Evolutionary conservation across 257 asterid species (phyloP), one percentile per base, ranked within the genome.

Genomic region (Solanum appendiculatum): DNA sequence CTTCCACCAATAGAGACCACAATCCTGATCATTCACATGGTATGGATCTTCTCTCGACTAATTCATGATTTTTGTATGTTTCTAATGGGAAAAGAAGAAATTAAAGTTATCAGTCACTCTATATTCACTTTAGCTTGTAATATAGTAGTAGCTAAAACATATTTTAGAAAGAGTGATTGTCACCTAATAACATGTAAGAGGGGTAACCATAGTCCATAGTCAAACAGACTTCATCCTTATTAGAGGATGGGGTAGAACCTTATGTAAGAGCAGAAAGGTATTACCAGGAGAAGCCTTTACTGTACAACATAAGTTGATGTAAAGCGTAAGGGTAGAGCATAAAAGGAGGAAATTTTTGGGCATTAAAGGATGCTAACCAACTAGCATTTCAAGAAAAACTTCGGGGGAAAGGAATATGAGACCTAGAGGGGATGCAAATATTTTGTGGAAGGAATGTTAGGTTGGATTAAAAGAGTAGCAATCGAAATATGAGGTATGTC

Each of bases 1-100:
- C 99, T 90, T 93, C 98, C 85, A 92, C 92, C 86, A 84, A 85
- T 88, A 88, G 97, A 91, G 96, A 95, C 85, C 80, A 88, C 82
- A 84, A 86, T 40, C 92, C 91, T 85, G 92, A 92, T 90, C 91
- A 90, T 89, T 95, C 98, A 90, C 98, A 93, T 83, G 99, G 99
- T 96, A 96, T 86, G 83, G 83, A 82, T 89, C 86, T 87, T 48
- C 89, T 89, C 82, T 78, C 40, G 66, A 58, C 80, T 87, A 89
- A 87, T 42, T 87, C 69, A 58, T 85, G 72, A 39, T 66, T 48
- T 40, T 39, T 46, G 56, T 66, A 42, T 72, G 54, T 86, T 86
- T 70, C 46, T 54, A 34, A 85, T 48, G 78, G 23, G 82, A 31
- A 39, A 70, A 9, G 63, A n/a, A 70, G 87, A 33, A 86, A 81